These are phyloP conservation scores for Ehretia macrophylla DNA, from an alignment of 257 asterid species.

Conservation along the genomic window DNA sequence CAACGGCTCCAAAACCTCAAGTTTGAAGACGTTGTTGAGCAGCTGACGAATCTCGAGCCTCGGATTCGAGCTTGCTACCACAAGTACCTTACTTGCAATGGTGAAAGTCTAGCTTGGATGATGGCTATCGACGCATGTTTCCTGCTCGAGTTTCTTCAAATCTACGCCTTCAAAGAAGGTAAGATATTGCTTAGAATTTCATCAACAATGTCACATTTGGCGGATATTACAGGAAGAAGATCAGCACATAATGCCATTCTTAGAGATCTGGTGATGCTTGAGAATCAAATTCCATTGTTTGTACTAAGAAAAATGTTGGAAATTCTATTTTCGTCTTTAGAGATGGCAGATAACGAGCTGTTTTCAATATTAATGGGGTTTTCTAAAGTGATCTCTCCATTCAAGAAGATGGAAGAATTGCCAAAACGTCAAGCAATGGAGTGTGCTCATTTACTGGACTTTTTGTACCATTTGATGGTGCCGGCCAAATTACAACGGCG, in stretches of 20 bases:
- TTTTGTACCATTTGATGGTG: conserved; percentile 44
- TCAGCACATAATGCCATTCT: conserved; percentile 39
- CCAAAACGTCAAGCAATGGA: conserved; percentile 3
- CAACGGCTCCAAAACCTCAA: not conserved
- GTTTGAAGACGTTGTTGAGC: conserved; percentile 3
- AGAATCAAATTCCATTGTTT: conserved; percentile 65
- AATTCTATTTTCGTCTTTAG: conserved; percentile 26
- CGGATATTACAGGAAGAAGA: conserved; percentile 39
- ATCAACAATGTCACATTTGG: conserved; percentile 22
- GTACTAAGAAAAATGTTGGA: conserved; percentile 39
- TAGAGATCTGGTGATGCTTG: conserved; percentile 53
- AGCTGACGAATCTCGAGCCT: not conserved
- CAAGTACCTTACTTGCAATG: conserved; percentile 3
- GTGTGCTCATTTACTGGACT: conserved; percentile 43
- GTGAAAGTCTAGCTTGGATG: conserved; percentile 11
- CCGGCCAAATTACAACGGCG: conserved; percentile 22
- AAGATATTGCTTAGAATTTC: conserved; percentile 16
- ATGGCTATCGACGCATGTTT: conserved; percentile 11
- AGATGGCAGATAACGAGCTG: conserved; percentile 29
- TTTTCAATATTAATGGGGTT: conserved; percentile 29
- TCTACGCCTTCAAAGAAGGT: conserved; percentile 38
- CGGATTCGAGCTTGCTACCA: conserved; percentile 8
- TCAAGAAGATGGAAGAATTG: conserved; percentile 17
- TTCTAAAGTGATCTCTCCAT: conserved; percentile 37
- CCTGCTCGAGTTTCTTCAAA: conserved; percentile 41